Conservation (phyloP, 2,329 filamentous ascomycete genomes). For the Coniochaeta ligniaria region DNA sequence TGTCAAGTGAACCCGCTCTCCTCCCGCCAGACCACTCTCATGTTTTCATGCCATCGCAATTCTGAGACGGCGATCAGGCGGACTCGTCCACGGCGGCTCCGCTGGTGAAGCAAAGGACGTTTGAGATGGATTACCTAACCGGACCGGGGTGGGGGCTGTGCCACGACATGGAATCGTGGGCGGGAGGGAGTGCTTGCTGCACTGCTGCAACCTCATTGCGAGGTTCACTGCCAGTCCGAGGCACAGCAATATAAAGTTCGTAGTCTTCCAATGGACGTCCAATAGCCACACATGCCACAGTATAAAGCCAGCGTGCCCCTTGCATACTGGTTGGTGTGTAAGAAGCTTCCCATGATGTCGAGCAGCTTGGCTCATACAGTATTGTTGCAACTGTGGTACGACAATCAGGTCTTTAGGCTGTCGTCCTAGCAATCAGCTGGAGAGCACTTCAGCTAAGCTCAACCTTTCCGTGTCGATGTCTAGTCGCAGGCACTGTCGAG, state of each 20-base stretch:
- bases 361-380: too few species aligned
- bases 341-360: too few species aligned
- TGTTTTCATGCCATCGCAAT: conserved; percentile 9
- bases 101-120: conserved; percentile 20
- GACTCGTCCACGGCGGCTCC: conserved; percentile 6
- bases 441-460: too few species aligned
- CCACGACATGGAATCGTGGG: too few species aligned
- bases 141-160: background rate
- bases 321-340: background rate
- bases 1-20: background rate
- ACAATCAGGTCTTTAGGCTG: too few species aligned
- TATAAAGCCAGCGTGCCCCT: background rate
- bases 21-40: conserved; percentile 5
- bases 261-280: too few species aligned
- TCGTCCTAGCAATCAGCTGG: too few species aligned
- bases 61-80: conserved; percentile 18
- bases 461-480: too few species aligned
- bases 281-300: too few species aligned
- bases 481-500: too few species aligned
- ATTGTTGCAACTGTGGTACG: too few species aligned
- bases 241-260: background rate
- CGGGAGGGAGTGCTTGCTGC: too few species aligned
- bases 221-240: background rate
- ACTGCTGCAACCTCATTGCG: background rate
- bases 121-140: conserved; percentile 13